Evolutionary conservation across 129 eudicot genomes (phyloP).

Genomic region (Apium graveolens): DNA sequence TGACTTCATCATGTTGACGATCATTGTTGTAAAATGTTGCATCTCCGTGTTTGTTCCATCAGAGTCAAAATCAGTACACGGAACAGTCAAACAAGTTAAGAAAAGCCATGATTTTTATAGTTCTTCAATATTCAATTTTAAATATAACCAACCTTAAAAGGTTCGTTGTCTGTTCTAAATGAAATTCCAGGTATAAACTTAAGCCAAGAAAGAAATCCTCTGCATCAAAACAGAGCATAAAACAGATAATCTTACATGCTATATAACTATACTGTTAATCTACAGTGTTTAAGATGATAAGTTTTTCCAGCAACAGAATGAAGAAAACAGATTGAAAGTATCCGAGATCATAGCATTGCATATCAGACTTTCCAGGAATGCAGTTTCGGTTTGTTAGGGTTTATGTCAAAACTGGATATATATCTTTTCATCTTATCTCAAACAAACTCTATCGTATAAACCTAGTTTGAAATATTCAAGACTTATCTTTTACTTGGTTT

Average conservation of each 20-base stretch:
- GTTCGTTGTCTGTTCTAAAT: conserved; percentile 87
- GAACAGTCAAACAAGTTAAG: background rate
- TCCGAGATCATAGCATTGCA: too few species aligned
- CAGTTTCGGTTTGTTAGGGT: too few species aligned
- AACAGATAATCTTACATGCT: background rate
- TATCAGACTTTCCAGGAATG: too few species aligned
- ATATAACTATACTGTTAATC: too few species aligned
- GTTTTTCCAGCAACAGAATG: too few species aligned
- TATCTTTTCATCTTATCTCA: too few species aligned
- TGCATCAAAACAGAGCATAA: conserved; percentile 33
- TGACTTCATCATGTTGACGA: conserved; percentile 83
- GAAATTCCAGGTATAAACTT: conserved; percentile 88
- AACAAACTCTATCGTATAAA: too few species aligned
- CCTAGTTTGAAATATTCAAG: too few species aligned
- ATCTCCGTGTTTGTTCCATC: conserved; percentile 51
- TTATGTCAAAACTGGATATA: too few species aligned
- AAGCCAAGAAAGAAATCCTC: conserved; percentile 98
- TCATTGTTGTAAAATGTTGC: conserved; percentile 67
- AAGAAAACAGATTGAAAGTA: too few species aligned
- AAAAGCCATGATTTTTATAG: conserved; percentile 3
- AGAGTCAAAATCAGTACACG: conserved; percentile 14
- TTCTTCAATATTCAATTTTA: conserved; percentile 2
- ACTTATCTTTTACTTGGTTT: too few species aligned
- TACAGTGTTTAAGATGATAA: too few species aligned
- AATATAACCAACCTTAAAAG: conserved; percentile 63